phyloP scores from a whole-genome alignment of 169 alveolate genomes.

The Eimeria sp. region DNA sequence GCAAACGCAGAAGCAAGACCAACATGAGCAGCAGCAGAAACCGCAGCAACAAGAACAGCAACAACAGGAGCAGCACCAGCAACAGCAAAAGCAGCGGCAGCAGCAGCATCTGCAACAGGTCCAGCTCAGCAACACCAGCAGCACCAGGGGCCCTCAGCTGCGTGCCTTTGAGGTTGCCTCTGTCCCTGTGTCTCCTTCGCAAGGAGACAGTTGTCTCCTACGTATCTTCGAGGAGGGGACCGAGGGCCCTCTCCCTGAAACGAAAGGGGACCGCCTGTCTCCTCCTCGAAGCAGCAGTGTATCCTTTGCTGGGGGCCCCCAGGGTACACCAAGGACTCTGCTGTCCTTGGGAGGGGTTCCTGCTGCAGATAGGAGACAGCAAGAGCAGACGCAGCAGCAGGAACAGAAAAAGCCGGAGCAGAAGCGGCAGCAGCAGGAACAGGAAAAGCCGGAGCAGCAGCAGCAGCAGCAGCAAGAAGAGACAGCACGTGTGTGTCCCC shows the following conservation, averaged over 20 bases:
- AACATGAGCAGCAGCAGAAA: not conserved
- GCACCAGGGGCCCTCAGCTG: not conserved
- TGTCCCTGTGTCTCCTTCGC: not conserved
- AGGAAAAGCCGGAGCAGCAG: not conserved
- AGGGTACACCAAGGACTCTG: too few species aligned
- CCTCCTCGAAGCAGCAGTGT: not conserved
- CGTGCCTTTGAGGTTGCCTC: not conserved
- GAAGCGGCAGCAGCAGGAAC: not conserved
- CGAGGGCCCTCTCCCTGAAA: not conserved
- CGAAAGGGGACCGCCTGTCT: not conserved
- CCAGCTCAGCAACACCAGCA: not conserved
- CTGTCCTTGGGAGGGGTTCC: too few species aligned
- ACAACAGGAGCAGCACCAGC: conserved; percentile 25
- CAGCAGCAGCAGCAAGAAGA: conserved; percentile 1
- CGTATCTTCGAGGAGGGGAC: not conserved
- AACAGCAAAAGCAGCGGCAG: conserved; percentile 4
- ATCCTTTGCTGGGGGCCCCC: not conserved
- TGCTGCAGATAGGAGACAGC: not conserved
- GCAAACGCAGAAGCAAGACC: too few species aligned
- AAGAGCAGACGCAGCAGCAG: conserved; percentile 9
- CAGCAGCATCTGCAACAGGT: not conserved
- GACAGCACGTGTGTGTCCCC: conserved; percentile 16
- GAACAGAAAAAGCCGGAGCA: not conserved
- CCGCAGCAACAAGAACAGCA: not conserved
- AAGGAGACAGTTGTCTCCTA: not conserved